A percentile compares a stretch with the other conserved stretches of the same genome.
These are phyloP conservation scores for Penicillium polonicum DNA, from an alignment of 2,329 filamentous ascomycete genomes.

Conservation along the genomic window DNA sequence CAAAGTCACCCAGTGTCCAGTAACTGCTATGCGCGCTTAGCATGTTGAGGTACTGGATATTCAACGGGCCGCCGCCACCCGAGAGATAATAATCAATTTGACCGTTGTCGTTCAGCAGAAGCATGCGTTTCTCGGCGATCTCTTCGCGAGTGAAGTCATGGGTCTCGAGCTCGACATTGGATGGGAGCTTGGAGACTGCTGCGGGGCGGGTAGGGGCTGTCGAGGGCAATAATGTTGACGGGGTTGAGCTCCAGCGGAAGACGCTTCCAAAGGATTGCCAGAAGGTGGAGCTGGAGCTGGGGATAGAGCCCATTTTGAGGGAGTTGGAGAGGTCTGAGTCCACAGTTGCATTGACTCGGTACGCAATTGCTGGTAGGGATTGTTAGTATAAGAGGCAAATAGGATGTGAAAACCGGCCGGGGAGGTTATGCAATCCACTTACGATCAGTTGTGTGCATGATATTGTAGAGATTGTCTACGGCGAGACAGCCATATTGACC, in stretches of 20 bases:
- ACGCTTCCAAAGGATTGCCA: slow-evolving; percentile 64
- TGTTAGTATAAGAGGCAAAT: slow-evolving; percentile 49
- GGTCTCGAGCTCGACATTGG: slow-evolving; percentile 86
- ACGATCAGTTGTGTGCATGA: slow-evolving; percentile 71
- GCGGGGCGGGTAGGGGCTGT: slow-evolving; percentile 63
- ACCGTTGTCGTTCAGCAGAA: slow-evolving; percentile 89
- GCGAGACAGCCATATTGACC: slow-evolving; percentile 86
- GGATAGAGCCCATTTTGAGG: slow-evolving; percentile 75
- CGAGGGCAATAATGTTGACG: slow-evolving; percentile 57
- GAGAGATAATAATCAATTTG: slow-evolving; percentile 89
- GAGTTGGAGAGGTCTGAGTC: slow-evolving; percentile 75
- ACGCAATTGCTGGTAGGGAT: slow-evolving; percentile 66
- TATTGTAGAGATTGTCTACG: slow-evolving; percentile 94
- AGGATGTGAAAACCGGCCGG: background rate
- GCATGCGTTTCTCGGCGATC: slow-evolving; percentile 83
- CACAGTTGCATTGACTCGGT: slow-evolving; percentile 85
- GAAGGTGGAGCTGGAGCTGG: slow-evolving; percentile 66
- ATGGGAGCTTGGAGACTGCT: slow-evolving; percentile 58
- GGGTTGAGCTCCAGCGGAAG: slow-evolving; percentile 55
- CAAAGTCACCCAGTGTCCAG: slow-evolving; percentile 83
- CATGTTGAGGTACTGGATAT: slow-evolving; percentile 98
- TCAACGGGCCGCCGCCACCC: slow-evolving; percentile 80
- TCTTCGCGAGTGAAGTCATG: slow-evolving; percentile 94
- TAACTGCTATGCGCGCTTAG: slow-evolving; percentile 92
- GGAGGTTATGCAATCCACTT: slow-evolving; percentile 16